Evolutionary conservation across 257 asterid genomes (phyloP).

Genomic region (Solanum pinnatisectum): DNA sequence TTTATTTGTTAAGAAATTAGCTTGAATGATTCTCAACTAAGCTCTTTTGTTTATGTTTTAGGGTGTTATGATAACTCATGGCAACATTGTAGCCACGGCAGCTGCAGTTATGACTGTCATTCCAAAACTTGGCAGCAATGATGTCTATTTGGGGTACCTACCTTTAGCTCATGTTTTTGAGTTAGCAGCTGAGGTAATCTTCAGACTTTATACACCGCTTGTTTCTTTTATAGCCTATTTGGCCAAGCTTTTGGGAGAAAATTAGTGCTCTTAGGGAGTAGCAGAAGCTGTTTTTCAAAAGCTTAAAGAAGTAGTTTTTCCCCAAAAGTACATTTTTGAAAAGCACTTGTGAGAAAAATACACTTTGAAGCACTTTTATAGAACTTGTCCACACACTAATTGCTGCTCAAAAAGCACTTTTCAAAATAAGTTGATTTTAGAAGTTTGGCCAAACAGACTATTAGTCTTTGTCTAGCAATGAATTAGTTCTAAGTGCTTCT

Average conservation of each 20-base stretch:
- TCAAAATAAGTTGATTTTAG: too few relatives aligned
- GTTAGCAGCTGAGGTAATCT: constrained; percentile 83
- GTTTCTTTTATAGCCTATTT: background rate
- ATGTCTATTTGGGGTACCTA: constrained; percentile 73
- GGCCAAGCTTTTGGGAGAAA: background rate
- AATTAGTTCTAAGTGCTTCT: constrained; percentile 13
- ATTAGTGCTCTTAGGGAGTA: background rate
- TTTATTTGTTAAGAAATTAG: background rate
- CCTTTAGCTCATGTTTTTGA: constrained; percentile 96
- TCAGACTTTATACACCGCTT: background rate
- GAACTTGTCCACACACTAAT: background rate
- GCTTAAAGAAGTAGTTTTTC: too few relatives aligned
- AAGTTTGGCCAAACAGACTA: background rate
- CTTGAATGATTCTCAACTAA: background rate
- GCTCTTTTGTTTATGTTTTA: background rate
- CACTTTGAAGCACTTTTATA: background rate
- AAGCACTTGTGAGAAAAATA: too few relatives aligned
- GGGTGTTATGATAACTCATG: constrained; percentile 98
- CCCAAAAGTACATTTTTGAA: too few relatives aligned
- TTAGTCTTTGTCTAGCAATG: background rate
- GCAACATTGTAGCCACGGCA: constrained; percentile 81
- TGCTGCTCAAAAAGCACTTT: background rate
- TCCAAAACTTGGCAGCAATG: constrained; percentile 59
- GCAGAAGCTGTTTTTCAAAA: background rate
- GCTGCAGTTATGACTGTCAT: constrained; percentile 90